phyloP scores from a whole-genome alignment of 352 stramenopile genomes.

The Phytophthora megakarya region DNA sequence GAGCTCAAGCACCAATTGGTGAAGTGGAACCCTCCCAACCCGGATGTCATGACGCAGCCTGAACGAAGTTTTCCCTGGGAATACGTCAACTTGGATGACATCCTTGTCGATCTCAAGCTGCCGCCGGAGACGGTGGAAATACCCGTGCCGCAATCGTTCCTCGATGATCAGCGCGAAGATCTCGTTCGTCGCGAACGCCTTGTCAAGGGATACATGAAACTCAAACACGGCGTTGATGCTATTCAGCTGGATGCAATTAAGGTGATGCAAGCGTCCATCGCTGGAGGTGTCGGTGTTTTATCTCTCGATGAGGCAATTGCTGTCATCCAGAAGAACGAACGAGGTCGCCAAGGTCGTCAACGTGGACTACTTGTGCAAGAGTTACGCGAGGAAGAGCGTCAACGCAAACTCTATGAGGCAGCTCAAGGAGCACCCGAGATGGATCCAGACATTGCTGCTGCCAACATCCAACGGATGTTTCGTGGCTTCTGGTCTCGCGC shows the following conservation, averaged over 20 bases:
- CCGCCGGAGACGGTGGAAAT: constrained; percentile 92
- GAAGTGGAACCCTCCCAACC: constrained; percentile 95
- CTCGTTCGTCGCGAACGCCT: constrained; percentile 79
- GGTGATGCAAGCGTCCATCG: constrained; percentile 30
- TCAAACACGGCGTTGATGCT: constrained; percentile 83
- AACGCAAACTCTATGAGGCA: constrained; percentile 76
- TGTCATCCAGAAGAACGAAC: constrained; percentile 91
- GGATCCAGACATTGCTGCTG: constrained; percentile 91
- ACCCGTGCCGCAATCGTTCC: constrained; percentile 88
- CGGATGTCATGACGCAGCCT: constrained; percentile 74
- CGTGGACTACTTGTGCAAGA: constrained; percentile 86
- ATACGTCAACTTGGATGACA: constrained; percentile 93
- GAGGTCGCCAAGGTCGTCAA: constrained; percentile 87
- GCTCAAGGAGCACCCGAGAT: constrained; percentile 69
- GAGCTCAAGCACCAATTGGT: constrained; percentile 92
- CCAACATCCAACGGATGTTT: constrained; percentile 92
- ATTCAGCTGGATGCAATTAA: constrained; percentile 61
- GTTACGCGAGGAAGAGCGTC: constrained; percentile 85
- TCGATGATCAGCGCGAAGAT: constrained; percentile 78
- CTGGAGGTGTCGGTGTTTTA: constrained; percentile 25
- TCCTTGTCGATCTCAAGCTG: constrained; percentile 94
- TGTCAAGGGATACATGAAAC: constrained; percentile 90
- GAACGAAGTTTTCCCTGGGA: constrained; percentile 94
- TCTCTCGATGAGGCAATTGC: constrained; percentile 84
- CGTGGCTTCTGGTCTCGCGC: constrained; percentile 80